These are phyloP conservation scores for Nakazawaea ernobii DNA, from an alignment of 805 yeast species.

Conservation along the genomic window DNA sequence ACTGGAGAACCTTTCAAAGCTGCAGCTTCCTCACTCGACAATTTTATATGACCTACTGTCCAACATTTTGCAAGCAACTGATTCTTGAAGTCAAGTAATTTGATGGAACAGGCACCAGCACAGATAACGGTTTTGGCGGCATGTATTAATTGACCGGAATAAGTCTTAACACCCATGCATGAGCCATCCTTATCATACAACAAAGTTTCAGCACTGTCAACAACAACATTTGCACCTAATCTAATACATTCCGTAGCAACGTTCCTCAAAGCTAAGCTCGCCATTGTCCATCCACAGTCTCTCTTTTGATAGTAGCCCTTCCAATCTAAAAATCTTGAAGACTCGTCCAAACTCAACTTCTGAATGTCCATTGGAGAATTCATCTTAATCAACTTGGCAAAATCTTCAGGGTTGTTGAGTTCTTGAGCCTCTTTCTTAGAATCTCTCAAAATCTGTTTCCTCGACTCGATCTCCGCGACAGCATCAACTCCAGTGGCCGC, in stretches of 20 bases:
- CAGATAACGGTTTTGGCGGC: conserved; percentile 26
- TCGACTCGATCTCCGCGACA: conserved; percentile 9
- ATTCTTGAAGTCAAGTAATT: conserved; percentile 27
- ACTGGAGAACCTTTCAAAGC: conserved; percentile 29
- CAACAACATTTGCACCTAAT: conserved; percentile 28
- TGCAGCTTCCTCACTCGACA: conserved; percentile 27
- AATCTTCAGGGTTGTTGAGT: conserved; percentile 13
- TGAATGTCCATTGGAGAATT: neutral
- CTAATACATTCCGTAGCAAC: conserved; percentile 22
- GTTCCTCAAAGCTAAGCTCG: conserved; percentile 24
- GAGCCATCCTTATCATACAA: conserved; percentile 10
- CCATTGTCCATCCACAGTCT: conserved; percentile 33
- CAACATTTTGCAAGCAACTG: conserved; percentile 34
- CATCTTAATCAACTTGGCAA: conserved; percentile 4
- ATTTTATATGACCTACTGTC: conserved; percentile 35
- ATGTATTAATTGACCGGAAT: conserved; percentile 19
- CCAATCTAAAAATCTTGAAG: conserved; percentile 22
- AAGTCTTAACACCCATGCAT: conserved; percentile 23
- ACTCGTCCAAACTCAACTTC: conserved; percentile 6
- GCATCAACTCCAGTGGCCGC: conserved; percentile 19
- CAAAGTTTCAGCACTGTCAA: conserved; percentile 20
- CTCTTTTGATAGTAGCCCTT: conserved; percentile 25
- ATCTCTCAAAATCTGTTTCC: conserved; percentile 4
- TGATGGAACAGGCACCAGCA: conserved; percentile 34
- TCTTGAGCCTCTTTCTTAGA: conserved; percentile 8